phyloP scores from a whole-genome alignment of 257 asterid species.

The Perilla frutescens region DNA sequence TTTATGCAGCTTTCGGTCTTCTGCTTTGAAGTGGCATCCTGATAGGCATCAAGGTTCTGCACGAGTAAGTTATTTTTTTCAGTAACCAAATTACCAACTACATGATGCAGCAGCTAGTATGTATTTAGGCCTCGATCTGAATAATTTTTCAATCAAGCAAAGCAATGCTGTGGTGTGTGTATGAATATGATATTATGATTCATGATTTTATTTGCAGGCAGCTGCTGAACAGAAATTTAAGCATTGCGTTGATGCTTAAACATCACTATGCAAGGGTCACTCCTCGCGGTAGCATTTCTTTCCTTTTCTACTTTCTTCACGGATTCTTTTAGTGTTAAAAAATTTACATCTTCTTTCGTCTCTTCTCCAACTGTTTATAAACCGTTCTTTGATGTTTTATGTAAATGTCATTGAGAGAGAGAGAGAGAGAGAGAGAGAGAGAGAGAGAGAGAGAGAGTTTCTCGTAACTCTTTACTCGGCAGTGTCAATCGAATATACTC shows the following conservation, averaged over 20 bases:
- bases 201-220: slow-evolving; percentile 49
- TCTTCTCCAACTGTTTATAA: too few relatives aligned
- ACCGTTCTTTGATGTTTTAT: too few relatives aligned
- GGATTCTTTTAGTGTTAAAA: background rate
- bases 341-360: background rate
- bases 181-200: background rate
- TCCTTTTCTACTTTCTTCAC: background rate
- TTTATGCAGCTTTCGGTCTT: slow-evolving; percentile 70
- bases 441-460: too few relatives aligned
- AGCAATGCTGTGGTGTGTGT: background rate
- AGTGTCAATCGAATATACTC: too few relatives aligned
- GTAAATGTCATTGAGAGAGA: too few relatives aligned
- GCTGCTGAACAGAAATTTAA: slow-evolving; percentile 85
- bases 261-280: slow-evolving; percentile 65
- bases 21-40: slow-evolving; percentile 97
- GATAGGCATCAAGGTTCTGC: slow-evolving; percentile 86
- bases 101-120: too few relatives aligned
- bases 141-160: too few relatives aligned
- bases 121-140: too few relatives aligned
- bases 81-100: too few relatives aligned
- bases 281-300: slow-evolving; percentile 41
- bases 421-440: background rate
- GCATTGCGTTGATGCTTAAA: slow-evolving; percentile 74
- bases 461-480: too few relatives aligned
- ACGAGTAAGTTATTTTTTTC: slow-evolving; percentile 55